Base-by-base conservation (phyloP, 257 asterid species). In the Nicotiana sylvestris region DNA sequence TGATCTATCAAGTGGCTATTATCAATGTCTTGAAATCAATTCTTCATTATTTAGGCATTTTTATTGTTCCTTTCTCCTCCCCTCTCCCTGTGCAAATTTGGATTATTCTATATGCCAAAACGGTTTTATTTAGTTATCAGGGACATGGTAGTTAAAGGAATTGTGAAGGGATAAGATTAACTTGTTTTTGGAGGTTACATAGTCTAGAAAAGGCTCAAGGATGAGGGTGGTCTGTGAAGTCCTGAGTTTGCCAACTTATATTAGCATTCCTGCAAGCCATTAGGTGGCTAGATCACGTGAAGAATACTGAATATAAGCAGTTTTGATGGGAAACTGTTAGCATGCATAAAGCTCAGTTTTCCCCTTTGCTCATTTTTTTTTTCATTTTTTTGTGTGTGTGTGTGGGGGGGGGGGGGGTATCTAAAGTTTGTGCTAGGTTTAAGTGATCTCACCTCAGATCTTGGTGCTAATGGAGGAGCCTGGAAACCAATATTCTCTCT, bases 51-150 rank as follows among this genome's bases (percentile, higher is more conserved):
- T 69, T 30, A 37, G 77, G 16, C 55, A 68, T 18, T 68, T 53
- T 69, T 12, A n/a, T 18, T 17, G 13, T 27, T 67, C 51, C 18
- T 33, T 33, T 17, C 29, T 67, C 76, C 51, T 17, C 57, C 2
- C 30, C 55, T 17, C 25, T 4, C 53, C 2, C 55, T 16, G 9
- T 37, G 55, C 32, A 18, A 39, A 69, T 9, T 39, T 69, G 10
- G 33, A 13, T n/a, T 39, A 27, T 18, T 69, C 55, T 39, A 10
- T 69, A 16, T 69, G 57, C 77, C 4, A 72, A 72, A 72, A 72
- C 46, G 78, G 57, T 72, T 49, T 70, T 72, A 21, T 72, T 72
- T 43, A 72, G 78, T 43, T 72, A 72, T 72, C 60, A 43, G 21
- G 78, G 37, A 3, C 60, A 72, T 72, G 57, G 60, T 43, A 1